phyloP scores from a whole-genome alignment of 495 filamentous ascomycete genomes.

The Neurospora sp. region DNA sequence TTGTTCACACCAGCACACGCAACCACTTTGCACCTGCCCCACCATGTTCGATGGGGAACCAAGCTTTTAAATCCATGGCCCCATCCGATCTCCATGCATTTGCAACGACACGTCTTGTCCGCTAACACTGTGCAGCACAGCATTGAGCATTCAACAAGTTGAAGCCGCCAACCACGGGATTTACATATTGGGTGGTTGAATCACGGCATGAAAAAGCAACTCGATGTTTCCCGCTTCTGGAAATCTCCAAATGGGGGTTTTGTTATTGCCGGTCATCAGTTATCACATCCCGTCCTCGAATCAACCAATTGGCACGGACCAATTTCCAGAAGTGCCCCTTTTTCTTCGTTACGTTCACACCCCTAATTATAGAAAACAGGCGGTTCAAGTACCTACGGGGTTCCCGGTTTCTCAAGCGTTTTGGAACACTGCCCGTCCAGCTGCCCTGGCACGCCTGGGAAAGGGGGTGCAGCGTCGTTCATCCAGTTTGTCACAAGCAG shows the following conservation, averaged over 20 bases:
- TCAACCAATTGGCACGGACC: background rate
- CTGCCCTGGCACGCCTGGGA: background rate
- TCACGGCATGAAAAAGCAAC: background rate
- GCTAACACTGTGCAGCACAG: background rate
- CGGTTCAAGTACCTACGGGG: background rate
- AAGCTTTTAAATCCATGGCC: background rate
- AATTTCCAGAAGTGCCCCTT: background rate
- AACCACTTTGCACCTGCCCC: background rate
- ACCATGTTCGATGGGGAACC: background rate
- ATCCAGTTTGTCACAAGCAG: background rate
- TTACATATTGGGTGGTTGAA: background rate
- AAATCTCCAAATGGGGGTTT: background rate
- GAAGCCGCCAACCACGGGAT: background rate
- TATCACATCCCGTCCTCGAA: background rate
- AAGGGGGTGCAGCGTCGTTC: background rate
- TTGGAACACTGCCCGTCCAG: background rate
- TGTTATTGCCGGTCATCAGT: background rate
- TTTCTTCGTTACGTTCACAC: background rate
- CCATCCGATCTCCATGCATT: background rate
- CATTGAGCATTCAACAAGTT: background rate
- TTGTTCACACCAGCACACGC: background rate
- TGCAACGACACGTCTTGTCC: background rate
- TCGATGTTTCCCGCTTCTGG: background rate
- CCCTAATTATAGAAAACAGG: background rate
- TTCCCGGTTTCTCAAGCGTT: background rate